Conservation (phyloP, 257 asterid species). For the Forsythia viridissima region DNA sequence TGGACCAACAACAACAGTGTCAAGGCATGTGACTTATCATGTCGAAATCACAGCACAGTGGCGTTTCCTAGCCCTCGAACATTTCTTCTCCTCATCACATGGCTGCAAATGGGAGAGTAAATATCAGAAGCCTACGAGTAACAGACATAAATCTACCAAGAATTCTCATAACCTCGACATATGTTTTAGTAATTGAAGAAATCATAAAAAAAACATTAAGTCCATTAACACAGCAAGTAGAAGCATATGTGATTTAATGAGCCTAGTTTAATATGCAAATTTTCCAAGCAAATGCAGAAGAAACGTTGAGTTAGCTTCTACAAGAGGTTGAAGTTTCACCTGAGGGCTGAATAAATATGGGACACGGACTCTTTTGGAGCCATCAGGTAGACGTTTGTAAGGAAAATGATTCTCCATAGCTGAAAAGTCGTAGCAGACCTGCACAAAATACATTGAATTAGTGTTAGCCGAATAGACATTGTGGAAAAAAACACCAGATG, state of each 20-base stretch:
- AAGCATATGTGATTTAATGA: neutral
- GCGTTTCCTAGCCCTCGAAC: slow-evolving; percentile 47
- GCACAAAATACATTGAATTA: slow-evolving; percentile 16
- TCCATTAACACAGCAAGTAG: neutral
- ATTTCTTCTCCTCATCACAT: slow-evolving; percentile 44
- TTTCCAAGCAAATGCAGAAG: neutral
- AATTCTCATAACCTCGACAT: neutral
- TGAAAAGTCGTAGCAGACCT: slow-evolving; percentile 50
- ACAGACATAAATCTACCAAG: neutral
- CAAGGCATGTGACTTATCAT: neutral
- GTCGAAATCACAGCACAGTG: slow-evolving; percentile 47
- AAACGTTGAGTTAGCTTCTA: neutral
- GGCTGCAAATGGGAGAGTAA: slow-evolving; percentile 40
- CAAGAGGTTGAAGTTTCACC: slow-evolving; percentile 38
- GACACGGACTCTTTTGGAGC: slow-evolving; percentile 81
- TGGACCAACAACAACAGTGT: neutral
- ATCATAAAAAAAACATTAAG: neutral
- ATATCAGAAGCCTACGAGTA: neutral
- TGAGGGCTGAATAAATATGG: slow-evolving; percentile 61
- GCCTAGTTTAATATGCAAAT: neutral
- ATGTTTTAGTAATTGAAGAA: neutral
- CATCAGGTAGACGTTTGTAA: slow-evolving; percentile 83
- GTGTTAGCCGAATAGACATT: slow-evolving; percentile 2
- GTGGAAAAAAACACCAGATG: neutral
- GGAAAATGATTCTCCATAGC: slow-evolving; percentile 43